Evolutionary conservation across 2,329 filamentous ascomycete genomes (phyloP).

Genomic region (Trichophyton mentagrophytes): DNA sequence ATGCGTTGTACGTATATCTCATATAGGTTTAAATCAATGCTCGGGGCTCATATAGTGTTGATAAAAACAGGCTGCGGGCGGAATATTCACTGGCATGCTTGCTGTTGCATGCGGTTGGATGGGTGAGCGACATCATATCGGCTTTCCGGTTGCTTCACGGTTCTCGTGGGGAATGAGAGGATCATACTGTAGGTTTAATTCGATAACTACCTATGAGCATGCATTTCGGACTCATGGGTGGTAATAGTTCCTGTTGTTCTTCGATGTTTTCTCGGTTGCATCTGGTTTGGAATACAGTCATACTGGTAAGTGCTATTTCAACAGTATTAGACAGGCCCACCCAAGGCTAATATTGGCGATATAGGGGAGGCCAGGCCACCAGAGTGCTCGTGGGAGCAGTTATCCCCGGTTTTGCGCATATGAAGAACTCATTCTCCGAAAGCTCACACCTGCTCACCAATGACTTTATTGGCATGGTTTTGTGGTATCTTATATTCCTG

Average conservation of each 20-base stretch:
- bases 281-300: constrained; percentile 29
- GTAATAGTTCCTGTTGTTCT: constrained; percentile 14
- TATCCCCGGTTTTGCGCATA: constrained; percentile 20
- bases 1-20: constrained; percentile 13
- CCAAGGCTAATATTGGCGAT: background rate
- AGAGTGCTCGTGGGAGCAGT: constrained; percentile 7
- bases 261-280: background rate
- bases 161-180: constrained; percentile 34
- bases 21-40: background rate
- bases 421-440: constrained; percentile 25
- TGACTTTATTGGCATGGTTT: constrained; percentile 26
- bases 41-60: background rate
- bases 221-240: background rate
- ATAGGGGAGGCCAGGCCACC: constrained; percentile 6
- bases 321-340: constrained; percentile 1
- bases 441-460: constrained; percentile 24
- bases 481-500: constrained; percentile 27
- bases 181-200: constrained; percentile 16
- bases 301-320: constrained; percentile 26
- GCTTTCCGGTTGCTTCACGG: constrained; percentile 32
- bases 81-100: constrained; percentile 23
- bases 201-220: background rate
- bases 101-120: constrained; percentile 27
- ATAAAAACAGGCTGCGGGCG: background rate
- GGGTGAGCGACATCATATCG: constrained; percentile 33